phyloP scores from a whole-genome alignment of 2,329 filamentous ascomycete genomes.

The Triangularia verruculosa region DNA sequence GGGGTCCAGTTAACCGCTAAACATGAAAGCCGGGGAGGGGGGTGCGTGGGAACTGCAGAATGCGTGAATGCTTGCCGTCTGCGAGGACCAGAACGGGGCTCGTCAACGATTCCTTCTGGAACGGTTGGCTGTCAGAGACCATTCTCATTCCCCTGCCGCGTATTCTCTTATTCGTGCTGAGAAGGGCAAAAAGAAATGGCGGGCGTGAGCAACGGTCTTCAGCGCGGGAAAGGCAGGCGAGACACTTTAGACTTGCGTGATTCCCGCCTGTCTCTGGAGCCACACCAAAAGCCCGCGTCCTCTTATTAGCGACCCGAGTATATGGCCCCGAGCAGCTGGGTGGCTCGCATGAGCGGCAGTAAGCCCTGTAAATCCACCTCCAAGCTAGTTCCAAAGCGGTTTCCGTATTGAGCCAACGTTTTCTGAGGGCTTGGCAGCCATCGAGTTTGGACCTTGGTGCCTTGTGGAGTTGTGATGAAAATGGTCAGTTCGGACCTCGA shows the following conservation, averaged over 20 bases:
- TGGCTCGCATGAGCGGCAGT: constrained; percentile 1
- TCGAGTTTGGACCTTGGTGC: not conserved
- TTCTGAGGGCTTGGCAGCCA: not conserved
- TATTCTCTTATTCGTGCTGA: constrained; percentile 6
- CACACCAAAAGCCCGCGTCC: constrained; percentile 11
- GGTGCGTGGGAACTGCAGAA: constrained; percentile 10
- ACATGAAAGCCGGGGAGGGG: constrained; percentile 21
- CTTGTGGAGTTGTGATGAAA: no score
- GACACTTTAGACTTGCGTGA: constrained; percentile 14
- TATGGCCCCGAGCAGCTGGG: constrained; percentile 1
- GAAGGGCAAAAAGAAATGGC: constrained; percentile 5
- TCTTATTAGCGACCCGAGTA: constrained; percentile 9
- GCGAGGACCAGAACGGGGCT: constrained; percentile 28
- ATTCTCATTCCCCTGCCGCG: constrained; percentile 10
- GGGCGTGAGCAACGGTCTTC: constrained; percentile 15
- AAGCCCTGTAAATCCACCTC: constrained; percentile 10
- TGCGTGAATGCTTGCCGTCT: constrained; percentile 24
- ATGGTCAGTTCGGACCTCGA: no score
- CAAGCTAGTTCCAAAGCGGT: constrained; percentile 7
- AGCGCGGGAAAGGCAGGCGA: not conserved
- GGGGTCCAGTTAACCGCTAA: constrained; percentile 4
- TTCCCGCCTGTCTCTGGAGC: constrained; percentile 7
- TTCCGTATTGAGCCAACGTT: not conserved
- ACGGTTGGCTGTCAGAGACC: constrained; percentile 25
- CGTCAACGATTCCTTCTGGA: constrained; percentile 24